Conservation (phyloP, 2,329 filamentous ascomycete genomes). For the Ciborinia camelliae region DNA sequence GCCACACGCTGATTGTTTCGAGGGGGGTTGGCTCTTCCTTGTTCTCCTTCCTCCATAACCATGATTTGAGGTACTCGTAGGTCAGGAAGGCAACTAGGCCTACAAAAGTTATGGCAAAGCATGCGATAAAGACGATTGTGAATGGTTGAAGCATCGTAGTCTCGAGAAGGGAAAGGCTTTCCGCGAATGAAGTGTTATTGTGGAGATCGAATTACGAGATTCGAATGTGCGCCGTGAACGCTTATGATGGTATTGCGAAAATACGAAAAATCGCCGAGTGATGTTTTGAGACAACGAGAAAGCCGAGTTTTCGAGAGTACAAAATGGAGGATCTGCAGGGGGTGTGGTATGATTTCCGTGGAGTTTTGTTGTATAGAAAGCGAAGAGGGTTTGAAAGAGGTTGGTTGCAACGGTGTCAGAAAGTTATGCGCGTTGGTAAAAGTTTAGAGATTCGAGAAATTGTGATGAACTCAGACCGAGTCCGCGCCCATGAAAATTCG, state of each 20-base stretch:
- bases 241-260: not conserved
- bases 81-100: too few relatives aligned
- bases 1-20: too few relatives aligned
- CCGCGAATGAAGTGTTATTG: not conserved
- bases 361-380: not conserved
- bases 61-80: too few relatives aligned
- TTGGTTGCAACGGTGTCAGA: not conserved
- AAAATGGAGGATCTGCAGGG: not conserved
- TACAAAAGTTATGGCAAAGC: too few relatives aligned
- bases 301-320: not conserved
- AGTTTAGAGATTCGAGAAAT: not conserved
- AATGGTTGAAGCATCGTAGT: not conserved
- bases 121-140: not conserved
- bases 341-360: not conserved
- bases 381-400: not conserved
- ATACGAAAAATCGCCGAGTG: not conserved
- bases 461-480: not conserved
- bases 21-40: too few relatives aligned
- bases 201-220: not conserved
- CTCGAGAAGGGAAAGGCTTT: not conserved
- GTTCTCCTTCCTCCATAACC: too few relatives aligned
- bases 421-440: not conserved
- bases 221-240: not conserved
- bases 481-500: not conserved
- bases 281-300: not conserved